These are phyloP conservation scores for Scheffersomyces segobiensis DNA, from an alignment of 1,139 yeast genomes.

Conservation along the genomic window DNA sequence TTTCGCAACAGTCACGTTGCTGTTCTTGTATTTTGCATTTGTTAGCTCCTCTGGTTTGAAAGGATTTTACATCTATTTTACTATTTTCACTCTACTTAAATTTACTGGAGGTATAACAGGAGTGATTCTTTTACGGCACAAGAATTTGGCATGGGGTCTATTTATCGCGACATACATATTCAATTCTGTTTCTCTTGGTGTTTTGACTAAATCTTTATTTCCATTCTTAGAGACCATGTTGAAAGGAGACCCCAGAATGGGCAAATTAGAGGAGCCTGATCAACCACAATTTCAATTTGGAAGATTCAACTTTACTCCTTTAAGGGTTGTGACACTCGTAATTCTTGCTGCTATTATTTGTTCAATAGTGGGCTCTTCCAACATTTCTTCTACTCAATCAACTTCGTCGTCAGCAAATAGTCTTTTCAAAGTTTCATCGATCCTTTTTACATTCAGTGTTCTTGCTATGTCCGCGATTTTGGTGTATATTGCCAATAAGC, in stretches of 20 bases:
- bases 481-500: neutral
- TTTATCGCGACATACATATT: slow-evolving; percentile 19
- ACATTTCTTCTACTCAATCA: slow-evolving; percentile 1
- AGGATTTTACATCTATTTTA: slow-evolving; percentile 8
- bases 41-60: neutral
- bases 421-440: slow-evolving; percentile 11
- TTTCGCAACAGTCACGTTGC: slow-evolving; percentile 1
- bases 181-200: slow-evolving; percentile 19
- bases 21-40: neutral
- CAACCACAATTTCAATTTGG: slow-evolving; percentile 1
- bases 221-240: slow-evolving; percentile 12
- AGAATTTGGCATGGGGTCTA: slow-evolving; percentile 7
- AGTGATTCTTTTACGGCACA: slow-evolving; percentile 9
- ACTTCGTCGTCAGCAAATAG: slow-evolving; percentile 1
- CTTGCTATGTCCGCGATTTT: slow-evolving; percentile 2
- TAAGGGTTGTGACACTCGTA: slow-evolving; percentile 13
- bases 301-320: slow-evolving; percentile 7
- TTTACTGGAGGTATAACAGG: slow-evolving; percentile 19
- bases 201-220: slow-evolving; percentile 14
- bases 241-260: slow-evolving; percentile 3
- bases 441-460: slow-evolving; percentile 7
- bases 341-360: slow-evolving; percentile 15
- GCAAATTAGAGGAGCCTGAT: neutral
- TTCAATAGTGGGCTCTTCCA: slow-evolving; percentile 14
- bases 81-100: slow-evolving; percentile 14